These are phyloP conservation scores for Coniochaeta prunicola DNA, from an alignment of 2,329 filamentous ascomycete species.

Conservation along the genomic window DNA sequence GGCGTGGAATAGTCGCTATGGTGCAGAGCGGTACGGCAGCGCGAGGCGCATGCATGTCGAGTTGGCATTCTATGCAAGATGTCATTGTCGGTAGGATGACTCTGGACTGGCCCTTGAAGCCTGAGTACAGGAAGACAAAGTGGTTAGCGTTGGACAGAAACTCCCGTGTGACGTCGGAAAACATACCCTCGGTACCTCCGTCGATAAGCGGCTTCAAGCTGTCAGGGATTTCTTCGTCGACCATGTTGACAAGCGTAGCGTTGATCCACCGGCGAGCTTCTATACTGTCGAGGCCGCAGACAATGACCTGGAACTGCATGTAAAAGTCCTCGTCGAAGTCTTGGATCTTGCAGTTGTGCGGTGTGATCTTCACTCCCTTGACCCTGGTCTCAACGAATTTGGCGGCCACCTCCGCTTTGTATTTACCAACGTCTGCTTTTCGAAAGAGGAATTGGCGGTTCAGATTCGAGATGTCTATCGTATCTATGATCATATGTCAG, in stretches of 20 bases:
- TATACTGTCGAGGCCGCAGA: slow-evolving; percentile 94
- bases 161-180: neutral
- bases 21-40: slow-evolving; percentile 96
- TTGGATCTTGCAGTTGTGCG: slow-evolving; percentile 91
- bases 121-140: slow-evolving; percentile 24
- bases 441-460: slow-evolving; percentile 98
- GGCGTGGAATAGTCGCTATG: slow-evolving; percentile 88
- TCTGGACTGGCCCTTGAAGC: slow-evolving; percentile 93
- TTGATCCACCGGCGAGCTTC: slow-evolving; percentile 99
- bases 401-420: slow-evolving; percentile 89
- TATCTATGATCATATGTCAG: slow-evolving; percentile 45
- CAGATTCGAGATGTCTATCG: slow-evolving; percentile 95
- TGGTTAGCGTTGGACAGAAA: neutral
- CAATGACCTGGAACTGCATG: slow-evolving; percentile 88
- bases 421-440: slow-evolving; percentile 82
- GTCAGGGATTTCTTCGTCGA: slow-evolving; percentile 75
- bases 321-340: slow-evolving; percentile 96
- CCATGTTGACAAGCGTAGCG: slow-evolving; percentile 82
- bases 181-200: slow-evolving; percentile 70
- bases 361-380: slow-evolving; percentile 84
- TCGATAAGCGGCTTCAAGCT: slow-evolving; percentile 91
- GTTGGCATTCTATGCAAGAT: slow-evolving; percentile 95
- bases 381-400: slow-evolving; percentile 86
- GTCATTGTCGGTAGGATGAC: slow-evolving; percentile 89
- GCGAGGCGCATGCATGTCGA: slow-evolving; percentile 97